phyloP scores from a whole-genome alignment of 2,329 filamentous ascomycete genomes.

The Penicillium sp. region DNA sequence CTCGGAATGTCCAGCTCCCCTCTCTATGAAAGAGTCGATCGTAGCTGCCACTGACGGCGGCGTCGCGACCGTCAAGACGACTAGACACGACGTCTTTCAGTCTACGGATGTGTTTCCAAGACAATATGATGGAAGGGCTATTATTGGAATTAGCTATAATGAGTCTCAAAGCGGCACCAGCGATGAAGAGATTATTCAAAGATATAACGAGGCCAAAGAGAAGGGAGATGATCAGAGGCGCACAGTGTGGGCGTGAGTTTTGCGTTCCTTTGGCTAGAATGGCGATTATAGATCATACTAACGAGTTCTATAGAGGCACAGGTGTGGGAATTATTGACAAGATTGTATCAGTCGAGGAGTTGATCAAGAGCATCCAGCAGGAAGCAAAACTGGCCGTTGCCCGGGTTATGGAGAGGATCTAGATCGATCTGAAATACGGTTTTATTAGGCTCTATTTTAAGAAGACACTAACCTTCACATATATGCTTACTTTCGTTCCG shows the following conservation, averaged over 20 bases:
- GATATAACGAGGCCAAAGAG: conserved; percentile 25
- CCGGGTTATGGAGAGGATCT: conserved; percentile 14
- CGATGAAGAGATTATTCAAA: conserved; percentile 29
- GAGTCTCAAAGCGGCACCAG: conserved; percentile 21
- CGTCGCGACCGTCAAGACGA: conserved; percentile 54
- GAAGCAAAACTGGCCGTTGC: conserved; percentile 15
- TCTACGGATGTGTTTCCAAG: conserved; percentile 30
- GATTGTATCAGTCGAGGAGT: conserved; percentile 21
- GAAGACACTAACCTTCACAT: too few relatives aligned
- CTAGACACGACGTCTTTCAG: conserved; percentile 29
- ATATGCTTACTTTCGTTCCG: not conserved
- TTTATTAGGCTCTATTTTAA: not conserved
- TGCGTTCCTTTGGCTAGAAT: not conserved
- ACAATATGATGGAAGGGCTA: conserved; percentile 30
- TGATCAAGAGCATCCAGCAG: conserved; percentile 21
- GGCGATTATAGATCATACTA: not conserved
- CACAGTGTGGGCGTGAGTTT: conserved; percentile 33
- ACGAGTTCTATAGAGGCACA: conserved; percentile 20
- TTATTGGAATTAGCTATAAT: conserved; percentile 25
- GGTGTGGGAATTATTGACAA: conserved; percentile 28
- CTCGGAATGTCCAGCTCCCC: conserved; percentile 52
- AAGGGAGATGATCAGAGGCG: conserved; percentile 26
- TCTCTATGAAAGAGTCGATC: conserved; percentile 50
- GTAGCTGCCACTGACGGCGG: conserved; percentile 54
- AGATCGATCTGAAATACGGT: not conserved